phyloP scores from a whole-genome alignment of 176 grass and related monocot genomes.

The Phragmites australis region DNA sequence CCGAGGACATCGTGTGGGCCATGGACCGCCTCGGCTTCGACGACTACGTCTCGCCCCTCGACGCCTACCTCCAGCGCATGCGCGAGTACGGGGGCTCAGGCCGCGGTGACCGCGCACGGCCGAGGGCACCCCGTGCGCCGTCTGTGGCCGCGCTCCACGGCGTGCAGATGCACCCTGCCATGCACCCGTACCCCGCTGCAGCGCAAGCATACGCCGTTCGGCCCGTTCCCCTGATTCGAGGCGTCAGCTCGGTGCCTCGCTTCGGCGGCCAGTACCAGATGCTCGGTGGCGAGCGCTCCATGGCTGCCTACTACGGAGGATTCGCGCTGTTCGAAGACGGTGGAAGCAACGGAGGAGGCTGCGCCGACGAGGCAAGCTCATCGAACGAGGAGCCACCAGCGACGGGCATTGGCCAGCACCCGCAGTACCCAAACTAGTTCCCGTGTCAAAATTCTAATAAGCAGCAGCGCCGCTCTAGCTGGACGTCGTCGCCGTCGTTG shows the following conservation, averaged over 20 bases:
- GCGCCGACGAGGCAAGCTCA: conserved; percentile 19
- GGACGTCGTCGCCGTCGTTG: background rate
- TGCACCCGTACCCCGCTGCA: background rate
- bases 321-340: background rate
- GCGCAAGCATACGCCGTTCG: background rate
- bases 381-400: background rate
- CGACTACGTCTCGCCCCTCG: conserved; percentile 55
- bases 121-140: background rate
- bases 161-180: background rate
- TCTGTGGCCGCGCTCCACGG: background rate
- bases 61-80: conserved; percentile 45
- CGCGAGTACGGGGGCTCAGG: conserved; percentile 38
- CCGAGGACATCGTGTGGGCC: conserved; percentile 77
- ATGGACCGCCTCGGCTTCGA: conserved; percentile 71
- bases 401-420: background rate
- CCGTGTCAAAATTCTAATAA: conserved; percentile 6
- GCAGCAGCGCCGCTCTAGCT: background rate
- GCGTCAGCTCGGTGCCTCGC: background rate
- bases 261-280: background rate
- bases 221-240: background rate
- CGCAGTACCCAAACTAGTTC: background rate
- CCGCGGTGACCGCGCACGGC: background rate
- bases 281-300: background rate
- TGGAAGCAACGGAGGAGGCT: background rate
- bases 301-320: background rate